Conservation (phyloP, 169 alveolate genomes). For the Theileria sp. region DNA sequence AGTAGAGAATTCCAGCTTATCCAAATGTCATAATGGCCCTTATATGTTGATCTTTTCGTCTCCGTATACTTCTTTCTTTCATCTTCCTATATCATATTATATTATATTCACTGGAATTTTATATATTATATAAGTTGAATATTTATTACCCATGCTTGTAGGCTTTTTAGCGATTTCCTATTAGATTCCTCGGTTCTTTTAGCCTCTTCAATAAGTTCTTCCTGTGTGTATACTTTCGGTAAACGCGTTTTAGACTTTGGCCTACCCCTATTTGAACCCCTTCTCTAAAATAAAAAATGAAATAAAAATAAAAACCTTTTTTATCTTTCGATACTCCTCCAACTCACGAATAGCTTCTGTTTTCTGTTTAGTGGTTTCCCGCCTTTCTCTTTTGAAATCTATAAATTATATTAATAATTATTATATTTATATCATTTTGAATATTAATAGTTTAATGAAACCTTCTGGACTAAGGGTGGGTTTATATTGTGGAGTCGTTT, state of each 20-base stretch:
- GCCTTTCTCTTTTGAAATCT: constrained; percentile 29
- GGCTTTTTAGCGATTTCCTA: constrained; percentile 68
- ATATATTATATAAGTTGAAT: constrained; percentile 13
- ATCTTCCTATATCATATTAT: constrained; percentile 42
- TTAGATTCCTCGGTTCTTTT: constrained; percentile 75
- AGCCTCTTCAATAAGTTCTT: constrained; percentile 80
- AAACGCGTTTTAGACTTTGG: constrained; percentile 5
- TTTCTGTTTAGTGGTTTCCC: constrained; percentile 58
- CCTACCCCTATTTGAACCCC: background rate
- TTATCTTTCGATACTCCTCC: constrained; percentile 25
- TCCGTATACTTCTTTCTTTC: constrained; percentile 57
- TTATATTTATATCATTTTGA: background rate
- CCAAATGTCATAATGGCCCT: constrained; percentile 70
- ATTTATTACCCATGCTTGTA: constrained; percentile 75
- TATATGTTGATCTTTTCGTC: constrained; percentile 51
- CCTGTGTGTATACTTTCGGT: constrained; percentile 66
- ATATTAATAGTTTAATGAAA: background rate
- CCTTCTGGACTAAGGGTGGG: constrained; percentile 11
- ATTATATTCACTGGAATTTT: background rate
- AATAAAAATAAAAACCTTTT: background rate
- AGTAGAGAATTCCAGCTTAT: constrained; percentile 67
- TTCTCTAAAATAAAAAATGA: background rate
- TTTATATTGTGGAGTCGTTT: background rate
- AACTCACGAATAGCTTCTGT: constrained; percentile 51
- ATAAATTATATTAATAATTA: background rate